Percentiles rank a stretch among this genome's conserved stretches.
Evolutionary conservation across 2,329 filamentous ascomycete genomes (phyloP).

Genomic region (Microsporum ferrugineum): DNA sequence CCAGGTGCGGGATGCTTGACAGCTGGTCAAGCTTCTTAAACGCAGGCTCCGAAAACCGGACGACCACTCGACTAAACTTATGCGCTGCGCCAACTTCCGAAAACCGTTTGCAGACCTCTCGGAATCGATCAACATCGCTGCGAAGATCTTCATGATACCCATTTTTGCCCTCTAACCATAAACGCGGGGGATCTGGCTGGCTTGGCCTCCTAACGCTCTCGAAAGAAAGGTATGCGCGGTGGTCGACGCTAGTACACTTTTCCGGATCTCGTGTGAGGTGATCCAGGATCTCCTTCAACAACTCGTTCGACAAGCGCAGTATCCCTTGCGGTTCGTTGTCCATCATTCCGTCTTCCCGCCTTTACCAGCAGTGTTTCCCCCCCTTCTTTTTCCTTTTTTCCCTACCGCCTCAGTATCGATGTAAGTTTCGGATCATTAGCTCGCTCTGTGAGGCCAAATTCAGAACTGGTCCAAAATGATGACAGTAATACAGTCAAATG

Average conservation of each 20-base stretch:
- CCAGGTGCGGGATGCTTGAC: slow-evolving; percentile 37
- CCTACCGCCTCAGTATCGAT: background rate
- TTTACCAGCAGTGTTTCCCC: background rate
- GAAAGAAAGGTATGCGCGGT: slow-evolving; percentile 43
- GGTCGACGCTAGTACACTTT: slow-evolving; percentile 40
- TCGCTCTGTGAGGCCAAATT: background rate
- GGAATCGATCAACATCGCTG: slow-evolving; percentile 24
- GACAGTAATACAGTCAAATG: slow-evolving; percentile 8
- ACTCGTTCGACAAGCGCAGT: slow-evolving; percentile 34
- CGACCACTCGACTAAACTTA: slow-evolving; percentile 42
- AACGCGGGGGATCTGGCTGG: slow-evolving; percentile 15
- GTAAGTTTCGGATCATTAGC: background rate
- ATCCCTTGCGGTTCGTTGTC: slow-evolving; percentile 15
- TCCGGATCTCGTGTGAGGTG: slow-evolving; percentile 43
- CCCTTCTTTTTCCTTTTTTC: background rate
- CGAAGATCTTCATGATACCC: slow-evolving; percentile 12
- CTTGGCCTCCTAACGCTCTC: slow-evolving; percentile 43
- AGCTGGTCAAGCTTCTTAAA: slow-evolving; percentile 40
- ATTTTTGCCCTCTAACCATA: slow-evolving; percentile 13
- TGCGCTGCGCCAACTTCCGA: slow-evolving; percentile 39
- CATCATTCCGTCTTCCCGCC: slow-evolving; percentile 11
- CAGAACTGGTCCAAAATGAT: slow-evolving; percentile 7
- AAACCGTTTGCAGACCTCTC: slow-evolving; percentile 38
- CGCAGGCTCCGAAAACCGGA: slow-evolving; percentile 38
- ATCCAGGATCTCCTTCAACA: slow-evolving; percentile 41